Evolutionary conservation across 1,284 basidiomycete genomes (phyloP).

Genomic region (Cystobasidium sp.): DNA sequence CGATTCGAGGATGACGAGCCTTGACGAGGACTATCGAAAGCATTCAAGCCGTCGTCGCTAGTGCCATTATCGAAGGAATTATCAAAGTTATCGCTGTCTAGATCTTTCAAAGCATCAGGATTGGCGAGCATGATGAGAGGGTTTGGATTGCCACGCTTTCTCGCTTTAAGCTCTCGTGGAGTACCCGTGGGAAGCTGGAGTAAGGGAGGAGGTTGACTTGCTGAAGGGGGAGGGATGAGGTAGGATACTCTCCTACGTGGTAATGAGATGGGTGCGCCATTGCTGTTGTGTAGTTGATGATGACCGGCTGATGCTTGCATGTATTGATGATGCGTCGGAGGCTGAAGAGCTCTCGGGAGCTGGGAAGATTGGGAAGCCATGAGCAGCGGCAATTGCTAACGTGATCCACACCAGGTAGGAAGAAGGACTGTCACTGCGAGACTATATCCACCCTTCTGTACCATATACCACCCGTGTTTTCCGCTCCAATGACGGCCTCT

Average conservation of each 20-base stretch:
- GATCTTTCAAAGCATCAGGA: slow-evolving; percentile 42
- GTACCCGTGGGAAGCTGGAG: slow-evolving; percentile 69
- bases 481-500: not conserved
- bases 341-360: slow-evolving; percentile 14
- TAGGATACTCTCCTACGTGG: slow-evolving; percentile 71
- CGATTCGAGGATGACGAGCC: not conserved
- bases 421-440: too few relatives aligned
- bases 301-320: not conserved
- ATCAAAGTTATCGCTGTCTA: not conserved
- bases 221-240: slow-evolving; percentile 74
- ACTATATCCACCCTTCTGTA: too few relatives aligned
- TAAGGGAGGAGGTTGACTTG: slow-evolving; percentile 63
- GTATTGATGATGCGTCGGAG: slow-evolving; percentile 4
- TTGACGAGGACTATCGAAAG: slow-evolving; percentile 2
- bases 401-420: too few relatives aligned
- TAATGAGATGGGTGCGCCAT: slow-evolving; percentile 46
- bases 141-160: slow-evolving; percentile 51
- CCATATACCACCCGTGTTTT: too few relatives aligned
- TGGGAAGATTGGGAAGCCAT: not conserved
- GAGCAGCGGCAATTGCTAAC: too few relatives aligned
- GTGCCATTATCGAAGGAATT: not conserved
- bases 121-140: slow-evolving; percentile 45
- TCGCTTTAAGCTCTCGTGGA: slow-evolving; percentile 58
- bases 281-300: slow-evolving; percentile 32
- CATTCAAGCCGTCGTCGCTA: not conserved